Conservation (phyloP, 257 asterid species). For the Anisodus acutangulus region DNA sequence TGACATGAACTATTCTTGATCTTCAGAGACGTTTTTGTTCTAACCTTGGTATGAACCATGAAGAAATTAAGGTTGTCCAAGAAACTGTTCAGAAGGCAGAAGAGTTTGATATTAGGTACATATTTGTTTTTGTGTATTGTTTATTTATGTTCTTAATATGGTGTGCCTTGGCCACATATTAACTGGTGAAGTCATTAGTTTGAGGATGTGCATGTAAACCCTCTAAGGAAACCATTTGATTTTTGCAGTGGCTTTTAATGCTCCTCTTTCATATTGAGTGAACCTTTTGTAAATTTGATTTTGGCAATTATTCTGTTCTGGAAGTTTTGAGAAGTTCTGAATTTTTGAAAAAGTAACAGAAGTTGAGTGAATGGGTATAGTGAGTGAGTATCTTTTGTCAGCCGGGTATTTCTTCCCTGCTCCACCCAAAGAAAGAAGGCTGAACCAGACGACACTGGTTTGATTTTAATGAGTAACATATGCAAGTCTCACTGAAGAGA, state of each 20-base stretch:
- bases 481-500: not conserved
- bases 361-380: not conserved
- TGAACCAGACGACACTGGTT: not conserved
- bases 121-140: not conserved
- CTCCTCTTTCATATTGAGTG: not conserved
- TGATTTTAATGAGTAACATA: not conserved
- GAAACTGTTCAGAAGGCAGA: conserved; percentile 89
- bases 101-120: conserved; percentile 81
- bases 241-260: not conserved
- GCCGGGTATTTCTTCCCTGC: not conserved
- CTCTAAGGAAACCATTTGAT: conserved; percentile 16
- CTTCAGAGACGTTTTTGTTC: conserved; percentile 89
- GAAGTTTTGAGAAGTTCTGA: not conserved
- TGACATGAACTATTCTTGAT: conserved; percentile 5
- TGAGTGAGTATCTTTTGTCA: not conserved
- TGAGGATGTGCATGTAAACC: conserved; percentile 1
- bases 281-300: not conserved
- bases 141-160: not conserved
- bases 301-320: not conserved
- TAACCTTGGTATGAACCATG: conserved; percentile 83
- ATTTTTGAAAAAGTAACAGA: not conserved
- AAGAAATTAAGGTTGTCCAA: conserved; percentile 85
- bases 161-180: not conserved
- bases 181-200: not conserved
- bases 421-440: not conserved